Evolutionary conservation across 2,329 filamentous ascomycete species (phyloP).

Genomic region (Talaromyces sp.): DNA sequence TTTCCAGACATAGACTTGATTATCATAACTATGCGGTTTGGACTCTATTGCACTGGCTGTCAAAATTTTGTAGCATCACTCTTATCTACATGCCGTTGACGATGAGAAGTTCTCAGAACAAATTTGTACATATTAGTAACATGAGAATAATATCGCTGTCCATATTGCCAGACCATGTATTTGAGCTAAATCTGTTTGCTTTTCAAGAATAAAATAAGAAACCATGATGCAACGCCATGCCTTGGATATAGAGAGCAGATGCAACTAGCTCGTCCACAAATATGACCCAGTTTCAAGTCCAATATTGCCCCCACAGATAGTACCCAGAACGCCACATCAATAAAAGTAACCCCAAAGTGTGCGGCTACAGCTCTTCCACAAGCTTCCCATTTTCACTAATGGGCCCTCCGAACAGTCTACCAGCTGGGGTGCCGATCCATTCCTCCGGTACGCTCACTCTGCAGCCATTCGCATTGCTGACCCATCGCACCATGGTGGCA

Average conservation of each 20-base stretch:
- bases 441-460: conserved; percentile 50
- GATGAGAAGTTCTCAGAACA: not conserved
- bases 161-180: not conserved
- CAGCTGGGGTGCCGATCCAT: conserved; percentile 50
- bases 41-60: too few species aligned
- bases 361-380: conserved; percentile 42
- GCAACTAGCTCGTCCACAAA: not conserved
- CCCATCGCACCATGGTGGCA: conserved; percentile 50
- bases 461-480: conserved; percentile 46
- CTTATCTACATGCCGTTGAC: too few species aligned
- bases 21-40: too few species aligned
- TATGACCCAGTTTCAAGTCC: not conserved
- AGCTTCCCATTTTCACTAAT: conserved; percentile 30
- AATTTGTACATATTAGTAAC: not conserved
- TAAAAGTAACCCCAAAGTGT: conserved; percentile 10
- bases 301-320: not conserved
- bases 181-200: not conserved
- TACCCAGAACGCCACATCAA: conserved; percentile 29
- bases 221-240: conserved; percentile 10
- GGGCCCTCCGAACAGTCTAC: conserved; percentile 40
- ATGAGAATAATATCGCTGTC: not conserved
- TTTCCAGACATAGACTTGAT: too few species aligned
- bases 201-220: not conserved
- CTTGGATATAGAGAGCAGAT: not conserved
- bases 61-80: too few species aligned